Base-by-base conservation (phyloP, 208 protist species). In the Wallacemonas sp. region DNA sequence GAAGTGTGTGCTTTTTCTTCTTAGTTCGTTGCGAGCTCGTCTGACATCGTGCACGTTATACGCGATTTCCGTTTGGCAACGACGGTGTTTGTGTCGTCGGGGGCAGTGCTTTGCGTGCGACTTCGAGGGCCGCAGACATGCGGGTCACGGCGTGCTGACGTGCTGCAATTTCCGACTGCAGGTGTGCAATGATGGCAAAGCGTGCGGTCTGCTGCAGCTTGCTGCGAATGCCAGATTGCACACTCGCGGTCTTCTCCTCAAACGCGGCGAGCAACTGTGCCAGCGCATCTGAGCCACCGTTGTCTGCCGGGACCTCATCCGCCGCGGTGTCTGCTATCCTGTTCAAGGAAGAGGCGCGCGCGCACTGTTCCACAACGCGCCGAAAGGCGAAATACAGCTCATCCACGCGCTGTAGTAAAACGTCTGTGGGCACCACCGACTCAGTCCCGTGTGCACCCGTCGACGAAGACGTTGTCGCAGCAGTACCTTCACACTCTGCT, bases 181-280 rank as follows among this genome's bases (percentile, higher is more conserved):
- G 73, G 24, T 85, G 33, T 27, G 77, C 61, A 10, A 83, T 63
- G 27, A 94, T 27, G 21, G 59, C 72, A 13, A 92, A 45, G 21
- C 85, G 80, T 5, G 55, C 78, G 32, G 68, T 81, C 68, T 92
- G 85, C 17, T 62, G 58, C 22, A 75, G 52, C 60, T 92, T 92
- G 10, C 60, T 74, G 44, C 89, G 82, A 22, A 94, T 91, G 19
- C 78, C 89, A n/a, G 19, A 63, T 61, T 92, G 89, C 36, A 94
- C 45, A n/a, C 19, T 30, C 8, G 39, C 73, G 10, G 78, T 68
- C 1, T 38, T 39, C 22, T 12, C n/a, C 55, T 52, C 53, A 24
- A 71, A 53, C 21, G 24, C 19, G 6, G 2, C 54, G 55, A 44
- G 12, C 0, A 32, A 33, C 2, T 30, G 3, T 10, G 32, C 13